phyloP scores from a whole-genome alignment of 1,139 yeast species.

The Taphrina wiesneri region DNA sequence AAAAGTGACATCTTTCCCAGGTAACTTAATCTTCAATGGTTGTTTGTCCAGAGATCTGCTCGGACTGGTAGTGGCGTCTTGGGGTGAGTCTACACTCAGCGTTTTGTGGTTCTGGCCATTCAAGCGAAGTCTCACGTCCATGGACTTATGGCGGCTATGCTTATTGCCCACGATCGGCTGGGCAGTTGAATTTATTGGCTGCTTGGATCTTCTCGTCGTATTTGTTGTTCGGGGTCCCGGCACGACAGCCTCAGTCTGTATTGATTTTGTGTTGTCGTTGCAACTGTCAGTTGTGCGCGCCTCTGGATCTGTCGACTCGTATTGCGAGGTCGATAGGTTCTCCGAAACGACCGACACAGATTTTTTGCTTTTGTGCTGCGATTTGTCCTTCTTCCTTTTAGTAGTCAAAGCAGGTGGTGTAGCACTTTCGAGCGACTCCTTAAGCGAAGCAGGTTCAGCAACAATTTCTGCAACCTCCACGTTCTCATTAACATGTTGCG shows the following conservation, averaged over 20 bases:
- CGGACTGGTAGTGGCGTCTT: neutral
- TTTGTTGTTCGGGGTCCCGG: neutral
- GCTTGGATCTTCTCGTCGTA: neutral
- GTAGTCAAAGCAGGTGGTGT: neutral
- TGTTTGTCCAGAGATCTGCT: neutral
- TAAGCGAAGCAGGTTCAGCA: neutral
- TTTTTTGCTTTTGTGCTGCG: neutral
- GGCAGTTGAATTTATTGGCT: neutral
- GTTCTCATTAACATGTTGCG: neutral
- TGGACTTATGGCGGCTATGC: neutral
- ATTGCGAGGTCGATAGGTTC: neutral
- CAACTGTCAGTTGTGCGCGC: neutral
- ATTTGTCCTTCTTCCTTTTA: neutral
- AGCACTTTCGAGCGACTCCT: neutral
- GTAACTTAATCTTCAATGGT: constrained; percentile 12
- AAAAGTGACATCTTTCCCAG: constrained; percentile 9
- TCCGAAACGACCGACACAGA: neutral
- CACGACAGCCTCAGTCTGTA: neutral
- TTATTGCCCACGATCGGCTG: neutral
- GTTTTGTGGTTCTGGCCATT: constrained; percentile 8
- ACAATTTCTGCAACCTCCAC: neutral
- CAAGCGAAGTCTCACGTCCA: constrained; percentile 1
- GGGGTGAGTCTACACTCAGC: neutral
- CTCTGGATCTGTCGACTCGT: neutral
- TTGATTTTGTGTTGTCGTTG: neutral